Conservation (phyloP, 2,329 filamentous ascomycete genomes). For the Neurospora sp. region DNA sequence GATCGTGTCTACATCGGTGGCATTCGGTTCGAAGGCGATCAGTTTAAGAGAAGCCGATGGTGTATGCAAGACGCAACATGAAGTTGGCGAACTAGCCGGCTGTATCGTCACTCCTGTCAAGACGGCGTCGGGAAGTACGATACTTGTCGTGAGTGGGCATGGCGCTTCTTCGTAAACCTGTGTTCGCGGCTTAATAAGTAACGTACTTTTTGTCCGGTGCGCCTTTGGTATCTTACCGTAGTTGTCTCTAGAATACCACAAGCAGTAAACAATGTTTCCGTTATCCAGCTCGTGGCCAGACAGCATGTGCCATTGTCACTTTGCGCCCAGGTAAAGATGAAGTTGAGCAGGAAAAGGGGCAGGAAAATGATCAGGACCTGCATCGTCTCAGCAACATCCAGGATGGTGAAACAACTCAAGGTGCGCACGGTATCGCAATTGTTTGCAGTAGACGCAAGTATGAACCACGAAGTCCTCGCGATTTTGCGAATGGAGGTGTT, state of each 20-base stretch:
- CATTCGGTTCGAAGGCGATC: slow-evolving; percentile 11
- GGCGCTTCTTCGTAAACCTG: slow-evolving; percentile 4
- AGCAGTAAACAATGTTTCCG: slow-evolving; percentile 9
- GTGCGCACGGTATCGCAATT: not conserved
- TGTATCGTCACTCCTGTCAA: slow-evolving; percentile 16
- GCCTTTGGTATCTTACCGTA: slow-evolving; percentile 1
- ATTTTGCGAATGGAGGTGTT: not conserved
- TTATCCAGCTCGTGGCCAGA: slow-evolving; percentile 7
- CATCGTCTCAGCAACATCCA: not conserved
- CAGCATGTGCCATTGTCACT: slow-evolving; percentile 1
- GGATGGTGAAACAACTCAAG: not conserved
- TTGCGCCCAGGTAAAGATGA: not conserved
- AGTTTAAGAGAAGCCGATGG: slow-evolving; percentile 12
- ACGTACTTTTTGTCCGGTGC: not conserved
- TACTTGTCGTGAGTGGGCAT: slow-evolving; percentile 2
- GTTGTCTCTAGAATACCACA: slow-evolving; percentile 5
- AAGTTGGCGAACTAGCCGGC: slow-evolving; percentile 15
- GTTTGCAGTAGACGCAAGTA: not conserved
- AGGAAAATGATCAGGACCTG: not conserved
- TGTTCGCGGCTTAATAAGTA: not conserved
- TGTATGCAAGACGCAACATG: slow-evolving; percentile 15
- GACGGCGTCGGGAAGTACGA: slow-evolving; percentile 7
- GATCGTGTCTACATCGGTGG: slow-evolving; percentile 2
- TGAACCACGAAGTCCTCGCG: not conserved
- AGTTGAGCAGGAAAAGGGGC: not conserved